Evolutionary conservation across 2,329 filamentous ascomycete species (phyloP).

Genomic region (Chaetothyriales sp.): DNA sequence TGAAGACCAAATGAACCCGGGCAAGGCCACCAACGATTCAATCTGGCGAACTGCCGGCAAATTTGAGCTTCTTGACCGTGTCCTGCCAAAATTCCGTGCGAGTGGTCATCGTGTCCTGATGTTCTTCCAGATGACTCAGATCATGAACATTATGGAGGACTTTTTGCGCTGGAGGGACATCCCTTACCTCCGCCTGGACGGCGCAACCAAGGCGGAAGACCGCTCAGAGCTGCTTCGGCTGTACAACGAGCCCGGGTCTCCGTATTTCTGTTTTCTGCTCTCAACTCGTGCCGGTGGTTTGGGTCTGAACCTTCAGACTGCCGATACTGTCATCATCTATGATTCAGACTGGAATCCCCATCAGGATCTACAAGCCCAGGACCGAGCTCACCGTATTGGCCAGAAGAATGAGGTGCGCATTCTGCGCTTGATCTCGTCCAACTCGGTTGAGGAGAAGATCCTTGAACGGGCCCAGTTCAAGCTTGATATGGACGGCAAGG

Average conservation of each 20-base stretch:
- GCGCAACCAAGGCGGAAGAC: slow-evolving; percentile 94
- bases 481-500: slow-evolving; percentile 97
- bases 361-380: slow-evolving; percentile 95
- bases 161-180: slow-evolving; percentile 74
- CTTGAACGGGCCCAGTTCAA: slow-evolving; percentile 93
- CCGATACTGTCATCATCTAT: slow-evolving; percentile 98
- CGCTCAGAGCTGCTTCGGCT: slow-evolving; percentile 75
- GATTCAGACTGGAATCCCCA: slow-evolving; percentile 99
- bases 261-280: slow-evolving; percentile 96
- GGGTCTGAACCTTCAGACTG: slow-evolving; percentile 90
- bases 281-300: slow-evolving; percentile 96
- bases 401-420: slow-evolving; percentile 99
- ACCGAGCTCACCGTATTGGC: slow-evolving; percentile 98
- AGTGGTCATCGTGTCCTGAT: slow-evolving; percentile 92
- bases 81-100: slow-evolving; percentile 82
- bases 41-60: slow-evolving; percentile 94
- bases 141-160: slow-evolving; percentile 99
- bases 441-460: slow-evolving; percentile 97
- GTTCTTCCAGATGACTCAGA: slow-evolving; percentile 99
- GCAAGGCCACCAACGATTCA: slow-evolving; percentile 74
- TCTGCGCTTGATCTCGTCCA: slow-evolving; percentile 83
- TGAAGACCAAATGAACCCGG: slow-evolving; percentile 93
- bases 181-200: slow-evolving; percentile 81
- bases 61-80: slow-evolving; percentile 83
- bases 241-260: slow-evolving; percentile 80